Evolutionary conservation across 805 yeast species (phyloP), one percentile per base, ranked within the genome.

Genomic region (Saccharomycopsis javanensis): DNA sequence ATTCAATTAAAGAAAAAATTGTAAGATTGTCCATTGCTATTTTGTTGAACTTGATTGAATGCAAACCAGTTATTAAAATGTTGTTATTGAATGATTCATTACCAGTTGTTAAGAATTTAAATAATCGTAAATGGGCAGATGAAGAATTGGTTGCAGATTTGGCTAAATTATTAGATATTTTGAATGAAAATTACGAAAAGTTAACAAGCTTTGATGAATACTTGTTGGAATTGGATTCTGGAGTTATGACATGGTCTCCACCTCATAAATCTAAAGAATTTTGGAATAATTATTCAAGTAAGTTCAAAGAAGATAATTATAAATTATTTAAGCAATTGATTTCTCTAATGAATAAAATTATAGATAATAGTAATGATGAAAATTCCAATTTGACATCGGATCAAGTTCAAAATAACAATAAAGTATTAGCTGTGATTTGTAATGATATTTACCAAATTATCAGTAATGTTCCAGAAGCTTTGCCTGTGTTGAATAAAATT

Each of bases 161-260:
- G 63, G 75, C 73, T 23, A 68, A 72, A 33, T 74, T 94, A 62
- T 72, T 76, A 58, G 80, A 76, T 35, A 74, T 75, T n/a, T 77
- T 92, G 62, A 82, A 81, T 61, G 86, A 82, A 30, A 85, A 88
- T 53, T 90, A 85, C 60, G 79, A 83, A 53, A 82, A 80, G 63
- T 79, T 94, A 74, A 85, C 97, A 4, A 89, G 96, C 1, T 88
- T 92, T 69, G 98, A 94, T 67, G 97, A 91, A 69, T 94, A 92
- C 69, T 75, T 80, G 65, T 82, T 88, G 52, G 98, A 94, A 72
- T 78, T 94, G 61, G 84, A 82, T 60, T 82, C 91, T 58, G 86
- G 87, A 60, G 77, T 79, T 58, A 79, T 94, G 66, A 79, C 81
- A 61, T 88, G 96, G 86, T 85, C 96, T 2, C 98, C 99, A 55